phyloP scores from a whole-genome alignment of 331 rosid genomes.

The Pyracantha coccinea region DNA sequence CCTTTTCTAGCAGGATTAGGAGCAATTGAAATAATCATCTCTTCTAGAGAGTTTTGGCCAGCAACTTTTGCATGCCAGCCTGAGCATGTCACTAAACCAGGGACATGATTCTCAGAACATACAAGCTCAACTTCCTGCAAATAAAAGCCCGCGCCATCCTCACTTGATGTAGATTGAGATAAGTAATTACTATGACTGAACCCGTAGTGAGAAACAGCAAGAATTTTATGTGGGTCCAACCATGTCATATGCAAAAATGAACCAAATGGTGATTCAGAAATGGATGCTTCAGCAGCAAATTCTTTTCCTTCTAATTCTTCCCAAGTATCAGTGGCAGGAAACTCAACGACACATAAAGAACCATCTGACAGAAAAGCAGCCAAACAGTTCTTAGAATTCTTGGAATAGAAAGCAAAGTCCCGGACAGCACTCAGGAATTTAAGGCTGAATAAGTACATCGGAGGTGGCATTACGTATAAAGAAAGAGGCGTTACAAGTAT shows the following conservation, averaged over 20 bases:
- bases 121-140: slow-evolving; percentile 70
- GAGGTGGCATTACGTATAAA: slow-evolving; percentile 75
- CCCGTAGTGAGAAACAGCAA: slow-evolving; percentile 69
- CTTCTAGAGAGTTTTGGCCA: slow-evolving; percentile 40
- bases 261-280: slow-evolving; percentile 38
- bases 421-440: slow-evolving; percentile 61
- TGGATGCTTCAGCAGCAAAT: slow-evolving; percentile 49
- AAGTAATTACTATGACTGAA: slow-evolving; percentile 45
- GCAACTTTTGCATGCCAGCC: slow-evolving; percentile 79
- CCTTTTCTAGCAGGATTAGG: slow-evolving; percentile 46
- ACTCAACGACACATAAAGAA: slow-evolving; percentile 58
- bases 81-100: slow-evolving; percentile 62
- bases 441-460: slow-evolving; percentile 74
- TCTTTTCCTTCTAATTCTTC: slow-evolving; percentile 86
- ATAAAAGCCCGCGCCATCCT: slow-evolving; percentile 47
- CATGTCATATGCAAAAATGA: slow-evolving; percentile 65
- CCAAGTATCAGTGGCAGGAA: slow-evolving; percentile 81
- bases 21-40: slow-evolving; percentile 46
- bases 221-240: slow-evolving; percentile 67
- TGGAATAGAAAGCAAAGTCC: slow-evolving; percentile 51
- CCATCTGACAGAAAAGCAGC: slow-evolving; percentile 76
- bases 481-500: slow-evolving; percentile 70
- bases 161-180: slow-evolving; percentile 22
- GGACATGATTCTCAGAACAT: slow-evolving; percentile 63
- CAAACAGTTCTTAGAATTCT: slow-evolving; percentile 58